Evolutionary conservation across 2,329 filamentous ascomycete genomes (phyloP), one percentile per base, ranked within the genome.

Genomic region (Neocatenulostroma microsporum): DNA sequence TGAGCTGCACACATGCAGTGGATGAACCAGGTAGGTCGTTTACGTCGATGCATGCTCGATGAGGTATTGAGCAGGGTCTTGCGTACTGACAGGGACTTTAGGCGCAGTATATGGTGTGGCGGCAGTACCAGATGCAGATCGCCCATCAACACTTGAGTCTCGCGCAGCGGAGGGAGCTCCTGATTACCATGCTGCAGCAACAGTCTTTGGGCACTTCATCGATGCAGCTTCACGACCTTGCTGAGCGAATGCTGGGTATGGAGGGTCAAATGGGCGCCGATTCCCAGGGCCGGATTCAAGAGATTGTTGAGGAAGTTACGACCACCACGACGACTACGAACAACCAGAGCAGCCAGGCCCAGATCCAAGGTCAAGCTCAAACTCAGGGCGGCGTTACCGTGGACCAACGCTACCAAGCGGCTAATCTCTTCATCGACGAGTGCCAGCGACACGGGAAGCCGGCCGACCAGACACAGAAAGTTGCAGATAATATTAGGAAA

Each of bases 191-290:
- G n/a, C 15, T 30, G 25, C 24, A 28, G n/a, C 21, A 20, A 8
- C 11, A 19, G 21, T 6, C 13, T 17, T 13, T 18, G 10, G 20
- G 20, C 5, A 23, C n/a, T n/a, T n/a, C n/a, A n/a, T n/a, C n/a
- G n/a, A 15, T 14, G n/a, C 19, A 13, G 3, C 14, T 21, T 11
- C 14, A 32, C 9, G 28, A 35, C 6, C 10, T 32, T 6, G 32
- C 23, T 8, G 18, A 37, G 5, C 12, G 34, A 11, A 35, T 36
- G 31, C 15, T 40, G 21, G 32, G 27, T 18, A 30, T 36, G 31
- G 37, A 40, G 32, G 13, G 15, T 4, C 10, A 36, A 13, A 18
- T 40, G 6, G 31, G 24, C 12, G 32, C 37, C 7, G 32, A 40
- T 27, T n/a, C 30, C 10, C 36, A 25, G 12, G 37, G 37, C 13